Base-by-base conservation (phyloP, 2,329 filamentous ascomycete genomes). In the Calonectria ilicicola region DNA sequence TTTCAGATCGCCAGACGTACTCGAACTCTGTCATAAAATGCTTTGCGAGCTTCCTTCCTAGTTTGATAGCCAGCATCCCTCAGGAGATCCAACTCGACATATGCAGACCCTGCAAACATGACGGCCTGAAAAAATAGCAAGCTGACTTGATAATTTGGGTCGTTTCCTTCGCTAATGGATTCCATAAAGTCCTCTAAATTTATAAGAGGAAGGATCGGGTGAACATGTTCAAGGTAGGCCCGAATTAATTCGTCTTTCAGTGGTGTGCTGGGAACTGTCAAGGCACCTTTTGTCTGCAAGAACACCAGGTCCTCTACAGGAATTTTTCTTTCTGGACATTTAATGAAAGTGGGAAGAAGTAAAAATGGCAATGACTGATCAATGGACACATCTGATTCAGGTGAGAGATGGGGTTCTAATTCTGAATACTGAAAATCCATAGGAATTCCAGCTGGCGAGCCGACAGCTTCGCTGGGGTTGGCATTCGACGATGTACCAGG, bases 21-120 rank as follows among this genome's bases (percentile, higher is more conserved):
- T 85, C 95, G 93, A 40, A 95, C 93, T 84, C 94, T 95, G 75
- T 94, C 92, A 83, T 98, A 98, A 82, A 97, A 97, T 7, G 93
- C 90, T 80, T 95, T 96, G 72, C 96, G 90, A 8, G 96, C 95
- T 67, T 91, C 91, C 84, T 96, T 96, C 53, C 95, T 89, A 19
- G 89, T 93, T 10, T 89, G 83, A 80, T 94, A 98, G 1, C 96
- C 96, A n/a, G 93, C 94, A 46, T 92, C 90, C 44, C 89, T 91
- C 53, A 98, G 87, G 80, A 91, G 88, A 65, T 92, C 90, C 84
- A 95, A 92, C 76, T 96, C 94, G 70, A 98, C 92, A 81, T 96
- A 98, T 0, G 95, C 95, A 2, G 94, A 93, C 1, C 93, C 95
- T 1, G 95, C 93, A 82, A 98, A 98, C 94, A 98, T 96, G 79